Percentiles rank a stretch among this genome's conserved stretches.
Evolutionary conservation across 2,329 filamentous ascomycete species (phyloP).

Genomic region (Nemania diffusa): DNA sequence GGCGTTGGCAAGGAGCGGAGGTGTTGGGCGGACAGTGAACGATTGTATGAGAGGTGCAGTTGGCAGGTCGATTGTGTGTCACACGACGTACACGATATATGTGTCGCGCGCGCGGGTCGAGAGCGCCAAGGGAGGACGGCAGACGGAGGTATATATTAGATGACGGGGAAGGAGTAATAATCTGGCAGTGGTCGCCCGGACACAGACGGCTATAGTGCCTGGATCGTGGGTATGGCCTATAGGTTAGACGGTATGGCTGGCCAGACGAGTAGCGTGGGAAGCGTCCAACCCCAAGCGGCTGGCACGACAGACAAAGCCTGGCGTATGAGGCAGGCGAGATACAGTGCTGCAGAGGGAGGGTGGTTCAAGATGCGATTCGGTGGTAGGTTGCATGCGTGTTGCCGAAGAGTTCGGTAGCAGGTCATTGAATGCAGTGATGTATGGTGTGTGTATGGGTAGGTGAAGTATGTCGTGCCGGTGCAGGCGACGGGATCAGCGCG

Average conservation of each 20-base stretch:
- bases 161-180: not conserved
- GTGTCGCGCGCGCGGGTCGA: conserved; percentile 26
- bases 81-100: conserved; percentile 11
- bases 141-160: conserved; percentile 23
- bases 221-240: not conserved
- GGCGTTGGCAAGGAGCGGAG: conserved; percentile 30
- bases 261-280: not conserved
- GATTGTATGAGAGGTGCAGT: conserved; percentile 5
- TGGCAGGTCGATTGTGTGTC: conserved; percentile 13
- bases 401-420: conserved; percentile 15
- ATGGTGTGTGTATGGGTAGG: conserved; percentile 3
- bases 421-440: conserved; percentile 11
- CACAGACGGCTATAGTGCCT: not conserved
- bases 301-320: conserved; percentile 8
- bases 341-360: not conserved
- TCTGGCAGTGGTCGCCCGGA: not conserved
- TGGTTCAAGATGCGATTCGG: not conserved
- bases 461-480: conserved; percentile 27
- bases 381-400: conserved; percentile 22
- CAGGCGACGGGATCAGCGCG: conserved; percentile 35
- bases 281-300: conserved; percentile 17
- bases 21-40: conserved; percentile 27
- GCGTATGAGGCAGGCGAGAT: conserved; percentile 3
- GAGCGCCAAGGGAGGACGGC: conserved; percentile 20
- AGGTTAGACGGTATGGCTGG: not conserved